These are phyloP conservation scores for Hanseniaspora mollemarum DNA, from an alignment of 805 yeast genomes.

Conservation along the genomic window DNA sequence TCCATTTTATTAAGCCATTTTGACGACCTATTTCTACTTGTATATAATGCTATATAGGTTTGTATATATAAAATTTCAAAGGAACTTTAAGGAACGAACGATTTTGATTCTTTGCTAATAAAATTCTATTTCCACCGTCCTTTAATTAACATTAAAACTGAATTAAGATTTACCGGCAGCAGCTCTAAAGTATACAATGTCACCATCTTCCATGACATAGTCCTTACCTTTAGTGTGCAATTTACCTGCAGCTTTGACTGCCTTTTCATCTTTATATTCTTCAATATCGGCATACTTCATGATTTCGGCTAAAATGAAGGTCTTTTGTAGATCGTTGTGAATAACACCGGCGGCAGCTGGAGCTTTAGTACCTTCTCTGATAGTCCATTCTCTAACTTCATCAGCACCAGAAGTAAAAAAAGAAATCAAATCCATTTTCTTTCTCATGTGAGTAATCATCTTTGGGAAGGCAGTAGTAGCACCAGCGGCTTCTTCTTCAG, in stretches of 20 bases:
- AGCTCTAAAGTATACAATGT: constrained; percentile 80
- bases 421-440: constrained; percentile 73
- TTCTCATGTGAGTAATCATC: constrained; percentile 78
- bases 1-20: constrained; percentile 1
- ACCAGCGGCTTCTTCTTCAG: constrained; percentile 62
- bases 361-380: constrained; percentile 80
- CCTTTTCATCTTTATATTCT: constrained; percentile 67
- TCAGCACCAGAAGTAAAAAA: constrained; percentile 94
- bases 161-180: constrained; percentile 74
- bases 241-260: constrained; percentile 81
- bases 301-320: constrained; percentile 88
- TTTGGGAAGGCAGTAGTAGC: constrained; percentile 74
- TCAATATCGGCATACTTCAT: constrained; percentile 72
- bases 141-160: constrained; percentile 13
- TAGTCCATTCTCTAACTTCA: constrained; percentile 97
- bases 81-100: too few species aligned
- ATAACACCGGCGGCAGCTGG: constrained; percentile 99
- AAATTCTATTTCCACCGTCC: constrained; percentile 6
- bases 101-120: background rate
- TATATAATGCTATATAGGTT: background rate
- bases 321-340: constrained; percentile 88
- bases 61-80: background rate
- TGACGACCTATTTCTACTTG: background rate
- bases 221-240: constrained; percentile 86
- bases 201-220: constrained; percentile 91